Evolutionary conservation across 169 alveolate species (phyloP).

Genomic region (Perkinsus olseni): DNA sequence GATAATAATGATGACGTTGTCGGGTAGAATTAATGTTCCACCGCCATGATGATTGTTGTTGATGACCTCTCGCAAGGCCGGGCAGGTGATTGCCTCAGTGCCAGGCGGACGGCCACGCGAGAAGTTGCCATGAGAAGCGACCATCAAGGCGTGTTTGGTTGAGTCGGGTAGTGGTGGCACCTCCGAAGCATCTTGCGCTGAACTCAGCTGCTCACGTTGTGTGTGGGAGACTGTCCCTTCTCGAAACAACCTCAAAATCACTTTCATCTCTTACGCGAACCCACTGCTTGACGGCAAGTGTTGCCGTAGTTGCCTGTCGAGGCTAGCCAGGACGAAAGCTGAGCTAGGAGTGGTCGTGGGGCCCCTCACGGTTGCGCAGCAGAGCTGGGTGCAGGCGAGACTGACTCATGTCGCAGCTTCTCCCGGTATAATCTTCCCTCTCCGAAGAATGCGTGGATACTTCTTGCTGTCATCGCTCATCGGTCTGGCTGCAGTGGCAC

Average conservation of each 20-base stretch:
- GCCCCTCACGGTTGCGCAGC: too few relatives aligned
- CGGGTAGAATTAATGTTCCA: neutral
- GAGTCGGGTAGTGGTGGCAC: too few relatives aligned
- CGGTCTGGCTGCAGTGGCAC: neutral
- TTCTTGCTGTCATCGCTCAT: neutral
- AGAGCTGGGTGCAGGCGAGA: too few relatives aligned
- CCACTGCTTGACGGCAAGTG: too few relatives aligned
- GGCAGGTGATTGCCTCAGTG: neutral
- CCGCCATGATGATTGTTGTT: neutral
- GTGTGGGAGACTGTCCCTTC: neutral
- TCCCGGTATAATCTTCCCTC: neutral
- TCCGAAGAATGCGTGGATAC: neutral
- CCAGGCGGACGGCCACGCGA: neutral
- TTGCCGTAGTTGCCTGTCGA: too few relatives aligned
- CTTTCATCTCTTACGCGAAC: neutral
- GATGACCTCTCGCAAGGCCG: neutral
- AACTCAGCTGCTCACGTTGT: neutral
- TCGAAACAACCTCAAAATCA: neutral
- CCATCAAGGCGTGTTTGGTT: too few relatives aligned
- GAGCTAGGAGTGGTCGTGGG: too few relatives aligned
- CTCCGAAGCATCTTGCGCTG: neutral
- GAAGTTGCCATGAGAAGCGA: neutral
- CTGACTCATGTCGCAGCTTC: neutral
- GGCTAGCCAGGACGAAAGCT: too few relatives aligned
- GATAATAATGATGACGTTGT: neutral